Evolutionary conservation across 2,329 filamentous ascomycete genomes (phyloP).

Genomic region (Colletotrichum higginsianum): DNA sequence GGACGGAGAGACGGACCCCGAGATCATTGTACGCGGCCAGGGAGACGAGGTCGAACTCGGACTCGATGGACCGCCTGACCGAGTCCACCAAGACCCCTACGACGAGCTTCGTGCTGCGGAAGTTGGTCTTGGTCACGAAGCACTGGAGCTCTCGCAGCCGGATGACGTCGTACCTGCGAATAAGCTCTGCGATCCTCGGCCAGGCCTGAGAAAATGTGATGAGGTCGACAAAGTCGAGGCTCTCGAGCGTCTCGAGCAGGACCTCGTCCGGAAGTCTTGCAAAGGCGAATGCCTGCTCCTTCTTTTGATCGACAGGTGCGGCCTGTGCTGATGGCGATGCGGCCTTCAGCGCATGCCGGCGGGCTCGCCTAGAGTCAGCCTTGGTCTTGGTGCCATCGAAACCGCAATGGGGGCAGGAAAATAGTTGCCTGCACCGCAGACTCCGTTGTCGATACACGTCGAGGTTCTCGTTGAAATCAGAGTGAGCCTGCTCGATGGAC

Average conservation of each 20-base stretch:
- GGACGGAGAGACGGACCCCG: conserved; percentile 56
- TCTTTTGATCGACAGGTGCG: conserved; percentile 45
- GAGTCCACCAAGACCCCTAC: conserved; percentile 55
- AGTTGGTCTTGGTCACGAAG: conserved; percentile 61
- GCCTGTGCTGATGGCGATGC: conserved; percentile 6
- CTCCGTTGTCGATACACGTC: conserved; percentile 43
- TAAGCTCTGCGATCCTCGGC: conserved; percentile 51
- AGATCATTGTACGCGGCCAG: conserved; percentile 55
- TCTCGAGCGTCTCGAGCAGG: conserved; percentile 52
- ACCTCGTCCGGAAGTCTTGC: conserved; percentile 57
- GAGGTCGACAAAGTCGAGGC: conserved; percentile 55
- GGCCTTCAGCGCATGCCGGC: conserved; percentile 19
- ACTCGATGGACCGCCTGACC: conserved; percentile 52
- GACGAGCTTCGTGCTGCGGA: conserved; percentile 56
- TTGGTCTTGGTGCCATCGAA: conserved; percentile 37
- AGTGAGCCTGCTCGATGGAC: conserved; percentile 57
- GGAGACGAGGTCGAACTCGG: conserved; percentile 66
- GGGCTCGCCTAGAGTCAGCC: conserved; percentile 20
- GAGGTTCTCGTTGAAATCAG: conserved; percentile 45
- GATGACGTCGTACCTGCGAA: conserved; percentile 54
- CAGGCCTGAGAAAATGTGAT: conserved; percentile 55
- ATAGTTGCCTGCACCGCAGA: conserved; percentile 29
- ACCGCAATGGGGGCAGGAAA: conserved; percentile 48
- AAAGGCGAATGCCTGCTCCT: neutral
- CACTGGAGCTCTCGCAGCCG: conserved; percentile 62